Evolutionary conservation across 2,329 filamentous ascomycete genomes (phyloP).

Genomic region (Pseudogymnoascus sp.): DNA sequence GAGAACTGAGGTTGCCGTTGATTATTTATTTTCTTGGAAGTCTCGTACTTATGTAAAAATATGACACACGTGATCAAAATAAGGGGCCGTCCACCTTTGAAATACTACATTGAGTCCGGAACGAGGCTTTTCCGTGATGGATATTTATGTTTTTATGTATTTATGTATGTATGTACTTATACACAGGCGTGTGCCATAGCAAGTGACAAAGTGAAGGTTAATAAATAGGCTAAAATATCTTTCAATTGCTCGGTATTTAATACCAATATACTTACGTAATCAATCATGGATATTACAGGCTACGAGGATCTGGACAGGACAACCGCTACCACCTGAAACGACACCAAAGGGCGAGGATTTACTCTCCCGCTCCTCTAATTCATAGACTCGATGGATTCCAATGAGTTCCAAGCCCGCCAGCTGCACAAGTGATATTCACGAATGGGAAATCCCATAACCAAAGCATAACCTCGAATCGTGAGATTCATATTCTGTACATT

Average conservation of each 20-base stretch:
- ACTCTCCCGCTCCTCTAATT: too few species aligned
- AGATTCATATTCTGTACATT: conserved; percentile 9
- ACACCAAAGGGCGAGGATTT: neutral
- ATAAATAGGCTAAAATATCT: neutral
- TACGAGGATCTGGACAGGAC: neutral
- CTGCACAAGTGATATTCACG: neutral
- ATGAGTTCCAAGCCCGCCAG: neutral
- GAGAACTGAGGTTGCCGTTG: neutral
- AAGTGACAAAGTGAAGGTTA: neutral
- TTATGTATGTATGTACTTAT: neutral
- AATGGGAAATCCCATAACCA: neutral
- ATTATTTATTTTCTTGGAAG: neutral
- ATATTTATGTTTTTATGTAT: neutral
- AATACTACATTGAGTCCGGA: neutral
- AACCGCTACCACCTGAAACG: neutral
- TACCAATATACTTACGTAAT: neutral
- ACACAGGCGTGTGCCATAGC: neutral
- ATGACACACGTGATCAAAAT: neutral
- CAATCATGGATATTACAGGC: neutral
- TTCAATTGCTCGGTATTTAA: neutral
- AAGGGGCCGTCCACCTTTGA: neutral
- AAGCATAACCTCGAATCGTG: neutral
- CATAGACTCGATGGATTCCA: neutral
- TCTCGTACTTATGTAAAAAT: neutral
- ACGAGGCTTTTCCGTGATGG: too few species aligned